phyloP scores from a whole-genome alignment of 352 stramenopile species.

The Bremia lactucae region DNA sequence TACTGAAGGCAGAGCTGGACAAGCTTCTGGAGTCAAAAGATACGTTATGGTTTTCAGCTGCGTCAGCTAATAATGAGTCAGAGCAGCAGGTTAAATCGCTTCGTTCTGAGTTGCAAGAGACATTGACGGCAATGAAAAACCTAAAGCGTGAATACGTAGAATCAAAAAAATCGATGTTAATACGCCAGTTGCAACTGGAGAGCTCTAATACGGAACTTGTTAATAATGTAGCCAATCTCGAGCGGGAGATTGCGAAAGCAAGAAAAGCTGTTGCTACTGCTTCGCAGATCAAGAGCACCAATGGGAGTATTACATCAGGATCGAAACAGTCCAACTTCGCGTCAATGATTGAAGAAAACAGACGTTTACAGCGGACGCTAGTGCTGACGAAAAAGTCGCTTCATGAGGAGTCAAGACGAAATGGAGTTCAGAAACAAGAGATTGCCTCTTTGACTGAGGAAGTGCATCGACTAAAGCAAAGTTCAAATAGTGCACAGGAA shows the following conservation, averaged over 20 bases:
- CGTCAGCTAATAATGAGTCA: conserved; percentile 57
- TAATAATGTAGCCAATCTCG: conserved; percentile 49
- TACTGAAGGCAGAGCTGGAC: conserved; percentile 35
- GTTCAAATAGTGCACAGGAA: conserved; percentile 24
- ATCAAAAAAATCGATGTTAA: conserved; percentile 58
- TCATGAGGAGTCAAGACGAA: conserved; percentile 58
- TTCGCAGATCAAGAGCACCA: not conserved
- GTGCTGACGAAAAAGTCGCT: conserved; percentile 65
- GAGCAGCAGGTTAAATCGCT: conserved; percentile 53
- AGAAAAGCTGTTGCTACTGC: conserved; percentile 17
- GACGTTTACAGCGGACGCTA: conserved; percentile 48
- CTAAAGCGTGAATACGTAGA: conserved; percentile 59
- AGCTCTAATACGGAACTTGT: conserved; percentile 63
- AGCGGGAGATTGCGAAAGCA: conserved; percentile 41
- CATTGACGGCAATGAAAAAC: conserved; percentile 36
- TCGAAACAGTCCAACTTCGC: conserved; percentile 14
- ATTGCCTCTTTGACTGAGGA: conserved; percentile 41
- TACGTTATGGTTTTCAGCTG: conserved; percentile 49
- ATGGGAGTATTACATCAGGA: conserved; percentile 4
- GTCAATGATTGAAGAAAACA: conserved; percentile 43
- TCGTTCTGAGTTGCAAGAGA: conserved; percentile 55
- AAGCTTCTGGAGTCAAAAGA: conserved; percentile 55
- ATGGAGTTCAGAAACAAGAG: conserved; percentile 59
- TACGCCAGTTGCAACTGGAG: conserved; percentile 63
- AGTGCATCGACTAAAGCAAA: conserved; percentile 40